These are phyloP conservation scores for Globisporangium echinulatum DNA, from an alignment of 352 stramenopile genomes.

Conservation along the genomic window DNA sequence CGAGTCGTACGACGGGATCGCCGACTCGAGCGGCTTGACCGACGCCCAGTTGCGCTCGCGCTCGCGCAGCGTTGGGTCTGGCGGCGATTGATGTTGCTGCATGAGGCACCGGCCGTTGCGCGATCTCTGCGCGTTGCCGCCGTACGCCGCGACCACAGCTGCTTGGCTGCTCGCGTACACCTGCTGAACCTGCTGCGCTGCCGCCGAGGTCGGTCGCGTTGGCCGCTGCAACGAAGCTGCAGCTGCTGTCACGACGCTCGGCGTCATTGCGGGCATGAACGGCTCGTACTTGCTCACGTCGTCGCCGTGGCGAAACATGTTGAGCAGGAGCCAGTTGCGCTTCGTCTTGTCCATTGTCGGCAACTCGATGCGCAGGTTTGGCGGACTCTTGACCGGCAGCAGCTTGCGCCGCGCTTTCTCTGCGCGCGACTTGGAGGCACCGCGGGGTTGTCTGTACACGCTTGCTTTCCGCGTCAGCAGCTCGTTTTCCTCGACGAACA, in stretches of 20 bases:
- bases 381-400: conserved; percentile 44
- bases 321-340: conserved; percentile 67
- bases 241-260: neutral
- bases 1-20: conserved; percentile 62
- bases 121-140: neutral
- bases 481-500: conserved; percentile 21
- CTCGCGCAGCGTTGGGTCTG: conserved; percentile 16
- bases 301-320: conserved; percentile 75
- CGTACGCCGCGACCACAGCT: conserved; percentile 10
- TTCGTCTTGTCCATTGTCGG: conserved; percentile 56
- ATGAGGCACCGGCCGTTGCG: conserved; percentile 21
- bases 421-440: conserved; percentile 6
- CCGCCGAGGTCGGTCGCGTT: conserved; percentile 8
- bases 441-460: conserved; percentile 27
- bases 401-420: conserved; percentile 26
- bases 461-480: conserved; percentile 32
- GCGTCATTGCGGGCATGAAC: conserved; percentile 29
- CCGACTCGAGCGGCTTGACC: conserved; percentile 33
- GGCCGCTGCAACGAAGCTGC: neutral
- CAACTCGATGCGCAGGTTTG: conserved; percentile 42
- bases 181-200: conserved; percentile 7
- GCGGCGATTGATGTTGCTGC: conserved; percentile 7
- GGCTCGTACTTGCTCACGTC: conserved; percentile 59
- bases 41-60: conserved; percentile 55
- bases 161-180: conserved; percentile 15